These are phyloP conservation scores for Neolentinus lepideus DNA, from an alignment of 1,284 basidiomycete species.

Conservation along the genomic window DNA sequence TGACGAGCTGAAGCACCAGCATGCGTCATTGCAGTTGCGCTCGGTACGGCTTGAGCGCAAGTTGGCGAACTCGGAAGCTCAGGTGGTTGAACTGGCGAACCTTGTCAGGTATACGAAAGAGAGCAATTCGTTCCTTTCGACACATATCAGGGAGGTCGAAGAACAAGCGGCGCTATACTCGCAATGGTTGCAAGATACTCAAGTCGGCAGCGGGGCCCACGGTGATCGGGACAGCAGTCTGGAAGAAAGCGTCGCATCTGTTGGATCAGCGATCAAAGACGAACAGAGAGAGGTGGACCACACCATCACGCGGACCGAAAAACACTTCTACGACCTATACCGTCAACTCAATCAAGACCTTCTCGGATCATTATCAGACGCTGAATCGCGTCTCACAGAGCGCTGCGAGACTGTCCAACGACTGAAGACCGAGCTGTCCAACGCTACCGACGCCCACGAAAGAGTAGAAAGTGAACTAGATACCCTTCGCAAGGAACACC, in stretches of 20 bases:
- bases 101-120: slow-evolving; percentile 53
- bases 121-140: slow-evolving; percentile 37
- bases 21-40: slow-evolving; percentile 32
- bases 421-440: slow-evolving; percentile 34
- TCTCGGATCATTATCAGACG: background rate
- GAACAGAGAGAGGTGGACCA: background rate
- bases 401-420: slow-evolving; percentile 27
- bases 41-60: slow-evolving; percentile 55
- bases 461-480: slow-evolving; percentile 7
- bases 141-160: slow-evolving; percentile 34
- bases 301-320: background rate
- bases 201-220: background rate
- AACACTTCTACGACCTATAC: background rate
- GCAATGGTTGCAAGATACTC: background rate
- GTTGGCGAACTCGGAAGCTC: slow-evolving; percentile 57
- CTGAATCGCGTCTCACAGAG: background rate
- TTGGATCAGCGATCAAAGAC: background rate
- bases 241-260: background rate
- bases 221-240: background rate
- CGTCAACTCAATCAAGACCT: background rate
- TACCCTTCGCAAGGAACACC: background rate
- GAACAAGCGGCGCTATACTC: slow-evolving; percentile 30
- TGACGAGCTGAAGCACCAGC: slow-evolving; percentile 35
- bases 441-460: slow-evolving; percentile 19
- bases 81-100: slow-evolving; percentile 56